Evolutionary conservation across 352 stramenopile genomes (phyloP).

Genomic region (Elongisporangium prolatum): DNA sequence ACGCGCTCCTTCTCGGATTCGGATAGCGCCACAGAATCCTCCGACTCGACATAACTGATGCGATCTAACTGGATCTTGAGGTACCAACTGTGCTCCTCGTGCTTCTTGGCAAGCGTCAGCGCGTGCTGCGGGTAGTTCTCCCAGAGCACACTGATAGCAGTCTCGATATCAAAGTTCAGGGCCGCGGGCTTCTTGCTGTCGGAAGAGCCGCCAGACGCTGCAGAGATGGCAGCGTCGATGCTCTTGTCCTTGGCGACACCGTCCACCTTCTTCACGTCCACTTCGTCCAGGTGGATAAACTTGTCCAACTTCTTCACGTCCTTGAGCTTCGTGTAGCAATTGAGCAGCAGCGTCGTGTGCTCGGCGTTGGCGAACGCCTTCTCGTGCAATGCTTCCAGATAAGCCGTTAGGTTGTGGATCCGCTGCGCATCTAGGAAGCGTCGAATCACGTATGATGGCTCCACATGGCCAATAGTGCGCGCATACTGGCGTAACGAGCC

Average conservation of each 20-base stretch:
- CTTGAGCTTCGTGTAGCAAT: constrained; percentile 95
- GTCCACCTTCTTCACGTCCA: constrained; percentile 40
- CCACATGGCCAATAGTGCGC: constrained; percentile 95
- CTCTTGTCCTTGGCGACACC: constrained; percentile 1
- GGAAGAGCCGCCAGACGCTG: constrained; percentile 9
- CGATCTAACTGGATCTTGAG: constrained; percentile 91
- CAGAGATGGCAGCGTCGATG: constrained; percentile 16
- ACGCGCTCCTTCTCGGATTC: constrained; percentile 79
- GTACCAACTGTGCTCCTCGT: constrained; percentile 90
- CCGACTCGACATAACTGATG: constrained; percentile 84
- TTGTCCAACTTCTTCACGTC: constrained; percentile 91
- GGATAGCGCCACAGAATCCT: constrained; percentile 62
- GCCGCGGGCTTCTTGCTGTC: constrained; percentile 21
- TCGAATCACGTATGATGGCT: constrained; percentile 98
- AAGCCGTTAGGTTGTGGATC: constrained; percentile 95
- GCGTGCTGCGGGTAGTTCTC: constrained; percentile 91
- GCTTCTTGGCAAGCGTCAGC: constrained; percentile 86
- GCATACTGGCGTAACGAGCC: constrained; percentile 97
- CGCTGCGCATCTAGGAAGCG: constrained; percentile 96
- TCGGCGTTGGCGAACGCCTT: constrained; percentile 89
- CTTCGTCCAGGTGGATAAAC: constrained; percentile 88
- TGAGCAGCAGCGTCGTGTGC: constrained; percentile 92
- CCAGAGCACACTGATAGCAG: constrained; percentile 90
- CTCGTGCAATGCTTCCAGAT: constrained; percentile 93
- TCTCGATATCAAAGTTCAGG: constrained; percentile 89